Conservation (phyloP, 345 rosid species). For the Eucalyptus cloeziana region DNA sequence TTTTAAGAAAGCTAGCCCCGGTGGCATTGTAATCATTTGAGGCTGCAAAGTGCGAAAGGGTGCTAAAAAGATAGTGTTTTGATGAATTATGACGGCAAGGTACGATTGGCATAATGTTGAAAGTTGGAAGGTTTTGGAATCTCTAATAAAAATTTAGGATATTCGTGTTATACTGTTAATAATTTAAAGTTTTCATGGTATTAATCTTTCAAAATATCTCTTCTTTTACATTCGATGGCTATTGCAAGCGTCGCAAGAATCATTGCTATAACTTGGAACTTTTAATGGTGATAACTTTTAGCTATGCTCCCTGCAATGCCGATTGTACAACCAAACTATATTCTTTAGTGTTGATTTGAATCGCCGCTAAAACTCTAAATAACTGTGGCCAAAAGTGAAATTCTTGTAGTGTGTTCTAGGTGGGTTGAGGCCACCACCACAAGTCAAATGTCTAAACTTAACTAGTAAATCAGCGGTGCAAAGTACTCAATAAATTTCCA, state of each 20-base stretch:
- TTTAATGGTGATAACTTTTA: background rate
- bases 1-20: background rate
- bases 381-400: background rate
- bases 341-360: background rate
- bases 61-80: background rate
- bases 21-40: background rate
- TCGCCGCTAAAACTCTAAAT: background rate
- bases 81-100: background rate
- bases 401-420: background rate
- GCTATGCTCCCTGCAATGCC: background rate
- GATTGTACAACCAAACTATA: background rate
- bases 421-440: background rate
- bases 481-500: background rate
- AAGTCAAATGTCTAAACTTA: background rate
- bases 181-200: background rate
- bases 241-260: background rate
- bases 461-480: background rate
- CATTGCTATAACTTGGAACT: background rate
- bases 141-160: background rate
- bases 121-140: background rate
- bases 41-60: background rate
- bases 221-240: background rate
- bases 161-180: rapidly evolving
- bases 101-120: background rate
- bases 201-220: background rate